A percentile compares a stretch with the other conserved stretches of the same genome.
Evolutionary conservation across 1,139 yeast species (phyloP).

Genomic region (Hansenula sp.): DNA sequence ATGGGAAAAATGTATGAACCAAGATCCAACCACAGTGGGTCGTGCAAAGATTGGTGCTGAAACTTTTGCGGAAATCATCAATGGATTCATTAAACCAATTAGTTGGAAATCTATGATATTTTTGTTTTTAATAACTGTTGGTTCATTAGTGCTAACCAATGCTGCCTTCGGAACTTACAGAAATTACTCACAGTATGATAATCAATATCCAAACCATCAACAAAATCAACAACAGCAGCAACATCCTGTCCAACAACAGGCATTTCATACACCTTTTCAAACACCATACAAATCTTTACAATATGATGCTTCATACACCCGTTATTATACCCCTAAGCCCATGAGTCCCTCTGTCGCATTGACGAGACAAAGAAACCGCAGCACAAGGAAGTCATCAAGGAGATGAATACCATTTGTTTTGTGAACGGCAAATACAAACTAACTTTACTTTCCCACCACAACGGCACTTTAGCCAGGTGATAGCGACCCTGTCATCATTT

Average conservation of each 20-base stretch:
- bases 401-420: background rate
- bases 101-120: slow-evolving; percentile 70
- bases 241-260: slow-evolving; percentile 7
- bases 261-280: slow-evolving; percentile 5
- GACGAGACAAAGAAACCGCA: slow-evolving; percentile 15
- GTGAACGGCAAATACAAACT: too few species aligned
- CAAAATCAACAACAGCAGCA: slow-evolving; percentile 6
- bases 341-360: slow-evolving; percentile 14
- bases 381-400: slow-evolving; percentile 9
- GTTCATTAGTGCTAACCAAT: slow-evolving; percentile 38
- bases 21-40: slow-evolving; percentile 80
- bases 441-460: too few species aligned
- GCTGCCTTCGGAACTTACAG: slow-evolving; percentile 38
- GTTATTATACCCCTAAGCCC: slow-evolving; percentile 22
- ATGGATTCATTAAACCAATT: slow-evolving; percentile 72
- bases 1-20: slow-evolving; percentile 84
- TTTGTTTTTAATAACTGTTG: slow-evolving; percentile 37
- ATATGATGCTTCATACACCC: slow-evolving; percentile 18
- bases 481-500: too few species aligned
- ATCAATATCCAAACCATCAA: slow-evolving; percentile 1
- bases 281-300: slow-evolving; percentile 16
- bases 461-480: too few species aligned
- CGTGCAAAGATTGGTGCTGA: slow-evolving; percentile 76
- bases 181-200: slow-evolving; percentile 17
- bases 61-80: slow-evolving; percentile 75